A percentile compares a stretch with the other conserved stretches of the same genome.
Evolutionary conservation across 164 flowering plant genomes (phyloP).

Genomic region (Echeveria elegans): DNA sequence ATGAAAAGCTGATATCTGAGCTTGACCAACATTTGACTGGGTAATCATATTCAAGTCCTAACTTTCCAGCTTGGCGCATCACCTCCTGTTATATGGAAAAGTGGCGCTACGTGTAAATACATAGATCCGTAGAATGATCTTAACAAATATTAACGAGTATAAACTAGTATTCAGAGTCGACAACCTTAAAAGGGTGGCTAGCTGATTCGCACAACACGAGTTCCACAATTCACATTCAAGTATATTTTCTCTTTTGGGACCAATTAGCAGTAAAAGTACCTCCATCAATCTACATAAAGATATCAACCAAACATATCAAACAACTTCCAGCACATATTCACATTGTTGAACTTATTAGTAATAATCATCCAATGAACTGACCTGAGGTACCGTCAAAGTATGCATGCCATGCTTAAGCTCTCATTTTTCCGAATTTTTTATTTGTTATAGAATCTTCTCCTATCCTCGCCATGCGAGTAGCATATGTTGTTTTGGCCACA

Average conservation of each 20-base stretch:
- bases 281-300: constrained; percentile 62
- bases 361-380: constrained; percentile 16
- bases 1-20: constrained; percentile 52
- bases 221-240: constrained; percentile 58
- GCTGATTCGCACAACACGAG: constrained; percentile 34
- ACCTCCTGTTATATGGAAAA: constrained; percentile 36
- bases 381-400: constrained; percentile 65
- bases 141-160: too few relatives aligned
- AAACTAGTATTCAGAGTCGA: too few relatives aligned
- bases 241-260: constrained; percentile 78
- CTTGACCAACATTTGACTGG: constrained; percentile 63
- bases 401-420: constrained; percentile 53
- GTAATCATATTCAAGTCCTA: constrained; percentile 56
- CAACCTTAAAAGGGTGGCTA: constrained; percentile 87
- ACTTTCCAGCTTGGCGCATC: constrained; percentile 46
- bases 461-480: constrained; percentile 26
- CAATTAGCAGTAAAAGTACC: constrained; percentile 61
- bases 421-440: constrained; percentile 27
- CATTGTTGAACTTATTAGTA: not conserved
- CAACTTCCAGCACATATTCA: not conserved
- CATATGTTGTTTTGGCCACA: constrained; percentile 36
- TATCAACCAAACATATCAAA: not conserved
- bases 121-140: not conserved
- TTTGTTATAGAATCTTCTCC: constrained; percentile 32
- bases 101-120: too few relatives aligned